These are phyloP conservation scores for Nakazawaea laoshanensis DNA, from an alignment of 805 yeast species.

Conservation along the genomic window DNA sequence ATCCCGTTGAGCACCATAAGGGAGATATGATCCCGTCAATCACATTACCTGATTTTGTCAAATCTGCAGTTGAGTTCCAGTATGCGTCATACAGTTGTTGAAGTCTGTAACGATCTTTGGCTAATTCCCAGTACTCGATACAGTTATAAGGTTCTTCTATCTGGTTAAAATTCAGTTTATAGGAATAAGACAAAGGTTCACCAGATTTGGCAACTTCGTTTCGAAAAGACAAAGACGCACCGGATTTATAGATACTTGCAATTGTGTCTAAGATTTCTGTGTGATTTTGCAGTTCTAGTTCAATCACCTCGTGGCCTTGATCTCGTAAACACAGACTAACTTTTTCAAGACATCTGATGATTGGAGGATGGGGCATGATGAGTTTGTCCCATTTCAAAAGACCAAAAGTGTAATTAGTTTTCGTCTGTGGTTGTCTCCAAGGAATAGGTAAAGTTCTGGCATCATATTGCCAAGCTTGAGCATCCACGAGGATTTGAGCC, in stretches of 20 bases:
- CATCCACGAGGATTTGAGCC: slow-evolving; percentile 33
- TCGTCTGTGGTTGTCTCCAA: slow-evolving; percentile 32
- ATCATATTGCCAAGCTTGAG: slow-evolving; percentile 51
- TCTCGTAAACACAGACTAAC: slow-evolving; percentile 17
- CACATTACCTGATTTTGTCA: slow-evolving; percentile 27
- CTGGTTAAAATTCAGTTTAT: slow-evolving; percentile 14
- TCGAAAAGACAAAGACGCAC: slow-evolving; percentile 18
- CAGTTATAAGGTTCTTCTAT: slow-evolving; percentile 6
- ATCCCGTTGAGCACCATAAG: slow-evolving; percentile 31
- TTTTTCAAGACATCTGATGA: slow-evolving; percentile 32
- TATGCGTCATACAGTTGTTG: slow-evolving; percentile 28
- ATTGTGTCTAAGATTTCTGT: slow-evolving; percentile 1
- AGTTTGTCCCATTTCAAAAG: slow-evolving; percentile 33
- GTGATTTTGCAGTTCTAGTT: slow-evolving; percentile 26
- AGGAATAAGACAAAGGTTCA: slow-evolving; percentile 18
- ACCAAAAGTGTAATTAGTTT: slow-evolving; percentile 34
- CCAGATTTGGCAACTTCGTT: slow-evolving; percentile 18
- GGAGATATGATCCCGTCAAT: slow-evolving; percentile 45
- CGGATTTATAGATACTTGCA: slow-evolving; percentile 11
- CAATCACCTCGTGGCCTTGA: slow-evolving; percentile 34
- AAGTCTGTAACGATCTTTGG: slow-evolving; percentile 22
- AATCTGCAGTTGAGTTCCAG: slow-evolving; percentile 24
- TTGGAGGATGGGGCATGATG: slow-evolving; percentile 49
- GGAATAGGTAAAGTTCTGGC: slow-evolving; percentile 38
- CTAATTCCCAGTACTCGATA: slow-evolving; percentile 32